These are phyloP conservation scores for Epichloe amarillans DNA, from an alignment of 2,329 filamentous ascomycete species.

Conservation along the genomic window DNA sequence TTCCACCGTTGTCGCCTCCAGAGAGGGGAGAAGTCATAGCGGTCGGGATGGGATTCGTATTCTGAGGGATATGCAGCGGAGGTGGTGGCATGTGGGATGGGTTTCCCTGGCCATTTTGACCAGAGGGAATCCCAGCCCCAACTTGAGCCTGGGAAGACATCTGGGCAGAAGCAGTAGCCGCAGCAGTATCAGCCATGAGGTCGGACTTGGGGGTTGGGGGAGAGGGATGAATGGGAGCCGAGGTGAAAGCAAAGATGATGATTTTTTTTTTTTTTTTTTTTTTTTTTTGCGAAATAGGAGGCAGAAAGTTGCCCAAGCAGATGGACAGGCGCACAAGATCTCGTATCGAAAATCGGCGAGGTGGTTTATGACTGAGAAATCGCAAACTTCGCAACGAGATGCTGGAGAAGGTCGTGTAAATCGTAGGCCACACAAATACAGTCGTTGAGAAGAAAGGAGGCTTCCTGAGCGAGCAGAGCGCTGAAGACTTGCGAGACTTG, in stretches of 20 bases:
- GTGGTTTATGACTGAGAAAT: background rate
- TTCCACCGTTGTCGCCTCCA: slow-evolving; percentile 44
- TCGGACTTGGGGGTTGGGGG: background rate
- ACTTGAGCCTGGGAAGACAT: slow-evolving; percentile 57
- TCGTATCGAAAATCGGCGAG: background rate
- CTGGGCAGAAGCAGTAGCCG: slow-evolving; percentile 47
- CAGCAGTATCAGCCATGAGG: slow-evolving; percentile 66
- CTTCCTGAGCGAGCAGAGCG: background rate
- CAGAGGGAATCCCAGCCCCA: slow-evolving; percentile 37
- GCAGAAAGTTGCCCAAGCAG: background rate
- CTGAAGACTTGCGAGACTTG: slow-evolving; percentile 1
- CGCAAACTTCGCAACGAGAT: background rate
- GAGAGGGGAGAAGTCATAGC: slow-evolving; percentile 85
- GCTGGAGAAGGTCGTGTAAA: background rate
- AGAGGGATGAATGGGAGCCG: background rate
- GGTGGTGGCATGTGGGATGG: slow-evolving; percentile 77
- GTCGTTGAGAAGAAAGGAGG: slow-evolving; percentile 2
- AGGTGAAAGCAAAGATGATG: slow-evolving; percentile 2
- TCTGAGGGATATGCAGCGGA: slow-evolving; percentile 86
- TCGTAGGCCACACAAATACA: background rate
- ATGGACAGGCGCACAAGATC: background rate
- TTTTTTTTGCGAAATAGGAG: background rate
- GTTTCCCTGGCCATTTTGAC: slow-evolving; percentile 56
- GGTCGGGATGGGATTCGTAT: slow-evolving; percentile 88
- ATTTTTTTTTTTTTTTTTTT: background rate